Evolutionary conservation across 495 filamentous ascomycete genomes (phyloP).

Genomic region (Tuber microsphaerosporum): DNA sequence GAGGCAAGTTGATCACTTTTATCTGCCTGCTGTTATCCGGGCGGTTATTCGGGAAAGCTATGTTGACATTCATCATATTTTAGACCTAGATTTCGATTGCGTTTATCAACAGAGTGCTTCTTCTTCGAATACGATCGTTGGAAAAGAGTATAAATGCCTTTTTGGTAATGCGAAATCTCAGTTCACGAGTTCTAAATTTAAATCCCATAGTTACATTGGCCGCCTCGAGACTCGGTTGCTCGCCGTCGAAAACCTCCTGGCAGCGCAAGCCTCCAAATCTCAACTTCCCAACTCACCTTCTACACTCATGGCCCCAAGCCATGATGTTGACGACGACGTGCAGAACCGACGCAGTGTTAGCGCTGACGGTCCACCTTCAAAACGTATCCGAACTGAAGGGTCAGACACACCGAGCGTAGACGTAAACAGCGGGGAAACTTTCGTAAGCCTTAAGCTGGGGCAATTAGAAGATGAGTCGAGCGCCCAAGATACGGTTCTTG

Average conservation of each 20-base stretch:
- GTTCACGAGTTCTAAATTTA: neutral
- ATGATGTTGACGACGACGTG: constrained; percentile 21
- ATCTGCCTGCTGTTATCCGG: neutral
- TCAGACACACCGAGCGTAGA: constrained; percentile 9
- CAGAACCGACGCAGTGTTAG: neutral
- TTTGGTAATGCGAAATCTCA: neutral
- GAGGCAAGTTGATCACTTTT: constrained; percentile 25
- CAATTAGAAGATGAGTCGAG: constrained; percentile 36
- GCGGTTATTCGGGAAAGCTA: neutral
- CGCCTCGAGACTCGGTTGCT: constrained; percentile 38
- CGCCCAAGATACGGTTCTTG: constrained; percentile 43
- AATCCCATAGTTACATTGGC: constrained; percentile 34
- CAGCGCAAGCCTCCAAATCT: constrained; percentile 31
- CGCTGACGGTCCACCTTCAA: constrained; percentile 1
- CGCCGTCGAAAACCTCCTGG: constrained; percentile 39
- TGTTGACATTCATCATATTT: neutral
- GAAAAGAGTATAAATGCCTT: constrained; percentile 43
- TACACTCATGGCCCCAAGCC: constrained; percentile 23
- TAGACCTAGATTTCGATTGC: constrained; percentile 47
- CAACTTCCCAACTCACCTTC: neutral
- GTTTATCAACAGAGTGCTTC: constrained; percentile 45
- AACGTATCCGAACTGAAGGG: constrained; percentile 2
- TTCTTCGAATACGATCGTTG: constrained; percentile 46
- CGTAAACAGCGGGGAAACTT: constrained; percentile 35
- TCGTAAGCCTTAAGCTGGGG: constrained; percentile 37